Evolutionary conservation across 352 stramenopile species (phyloP), one percentile per base, ranked within the genome.

Genomic region (Phytophthora pseudosyringae): DNA sequence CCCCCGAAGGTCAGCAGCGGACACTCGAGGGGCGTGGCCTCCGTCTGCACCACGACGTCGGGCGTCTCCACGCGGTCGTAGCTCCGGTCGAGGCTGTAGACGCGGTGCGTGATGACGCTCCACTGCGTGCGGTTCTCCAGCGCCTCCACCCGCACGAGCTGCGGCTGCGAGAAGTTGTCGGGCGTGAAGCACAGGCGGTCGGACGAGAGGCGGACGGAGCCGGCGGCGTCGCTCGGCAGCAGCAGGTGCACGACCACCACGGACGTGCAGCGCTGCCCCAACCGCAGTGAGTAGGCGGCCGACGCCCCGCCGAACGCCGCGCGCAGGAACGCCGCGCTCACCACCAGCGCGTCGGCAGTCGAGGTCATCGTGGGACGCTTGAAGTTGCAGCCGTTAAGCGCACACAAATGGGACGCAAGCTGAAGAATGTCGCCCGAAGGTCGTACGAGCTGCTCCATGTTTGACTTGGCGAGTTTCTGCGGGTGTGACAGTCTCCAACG

Each of bases 181-280:
- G 82, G 85, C 1, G 81, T 84, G 67, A 93, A 93, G 67, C 75
- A 85, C n/a, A 93, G 51, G 7, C 85, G 81, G 56, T 91, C 80
- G 15, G 79, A 85, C 4, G 85, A 89, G 5, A 93, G 67, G 1
- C 73, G 72, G 9, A 91, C 57, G 11, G 68, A 75, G 32, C 70
- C 64, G 15, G 45, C 52, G 40, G 76, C 60, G 54, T 93, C 85
- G 12, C 56, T 61, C 5, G 75, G 59, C 40, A 89, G 76, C 60
- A 89, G 59, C 36, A 93, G 45, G 51, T 93, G 82, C 28, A 93
- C 83, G 10, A 91, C 79, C 8, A 93, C 85, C 4, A 78, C 73
- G 13, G 85, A 91, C 21, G 72, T 53, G 62, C 85, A 93, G n/a
- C 59, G 39, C 57, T 88, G 67, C 7, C 70, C 68, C 21, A 93